Conservation (phyloP, 2,329 filamentous ascomycete species). For the Sordariomycetes sp. region DNA sequence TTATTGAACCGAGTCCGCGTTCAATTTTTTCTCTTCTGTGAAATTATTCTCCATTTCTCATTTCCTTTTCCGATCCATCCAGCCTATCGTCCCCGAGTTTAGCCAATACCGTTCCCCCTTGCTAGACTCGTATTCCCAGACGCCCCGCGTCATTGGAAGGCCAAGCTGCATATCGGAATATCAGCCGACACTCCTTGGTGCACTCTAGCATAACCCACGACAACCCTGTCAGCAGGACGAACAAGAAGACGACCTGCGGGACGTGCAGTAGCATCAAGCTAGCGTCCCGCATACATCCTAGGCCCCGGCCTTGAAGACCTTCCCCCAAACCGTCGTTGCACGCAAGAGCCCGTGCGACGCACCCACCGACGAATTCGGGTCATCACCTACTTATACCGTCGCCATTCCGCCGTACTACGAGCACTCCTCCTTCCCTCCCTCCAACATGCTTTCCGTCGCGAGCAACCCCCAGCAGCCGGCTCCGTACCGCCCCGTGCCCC, state of each 20-base stretch:
- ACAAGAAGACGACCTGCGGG: not conserved
- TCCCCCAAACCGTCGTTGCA: not conserved
- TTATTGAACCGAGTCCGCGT: not conserved
- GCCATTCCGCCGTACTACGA: not conserved
- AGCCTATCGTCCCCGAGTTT: not conserved
- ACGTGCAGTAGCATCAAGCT: not conserved
- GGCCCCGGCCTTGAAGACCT: not conserved
- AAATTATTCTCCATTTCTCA: not conserved
- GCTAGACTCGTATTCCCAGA: not conserved
- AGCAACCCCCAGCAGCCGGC: constrained; percentile 9
- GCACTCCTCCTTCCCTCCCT: constrained; percentile 1
- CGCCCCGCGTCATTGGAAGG: not conserved
- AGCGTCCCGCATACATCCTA: not conserved
- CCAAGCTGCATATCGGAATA: not conserved
- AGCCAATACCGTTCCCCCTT: not conserved
- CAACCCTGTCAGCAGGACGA: not conserved
- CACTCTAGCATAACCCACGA: not conserved
- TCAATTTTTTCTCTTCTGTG: not conserved
- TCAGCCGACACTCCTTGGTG: not conserved
- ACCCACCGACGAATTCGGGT: not conserved
- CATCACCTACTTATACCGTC: constrained; percentile 1
- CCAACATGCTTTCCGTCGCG: constrained; percentile 16
- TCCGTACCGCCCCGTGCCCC: constrained; percentile 11
- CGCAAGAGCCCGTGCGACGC: not conserved
- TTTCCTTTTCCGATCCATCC: not conserved